Percentiles rank a stretch among this genome's conserved stretches.
These are phyloP conservation scores for Fusarium vanettenii DNA, from an alignment of 2,329 filamentous ascomycete species.

Conservation along the genomic window DNA sequence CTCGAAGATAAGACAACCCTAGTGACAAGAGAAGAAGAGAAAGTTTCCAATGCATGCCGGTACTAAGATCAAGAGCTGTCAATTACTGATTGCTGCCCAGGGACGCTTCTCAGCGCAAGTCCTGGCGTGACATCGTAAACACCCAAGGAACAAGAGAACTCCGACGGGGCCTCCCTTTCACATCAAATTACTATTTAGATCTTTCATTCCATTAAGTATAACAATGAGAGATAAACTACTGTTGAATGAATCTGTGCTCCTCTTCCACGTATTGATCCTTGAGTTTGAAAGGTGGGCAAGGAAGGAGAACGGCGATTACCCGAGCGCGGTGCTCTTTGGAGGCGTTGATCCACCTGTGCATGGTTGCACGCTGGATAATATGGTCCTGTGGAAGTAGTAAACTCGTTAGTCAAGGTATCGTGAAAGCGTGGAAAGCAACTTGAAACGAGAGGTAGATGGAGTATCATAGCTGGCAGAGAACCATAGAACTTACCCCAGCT, in stretches of 20 bases:
- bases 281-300: slow-evolving; percentile 2
- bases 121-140: neutral
- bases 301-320: slow-evolving; percentile 11
- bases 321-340: slow-evolving; percentile 7
- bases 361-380: slow-evolving; percentile 16
- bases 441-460: neutral
- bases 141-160: neutral
- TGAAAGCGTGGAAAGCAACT: neutral
- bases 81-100: too few relatives aligned
- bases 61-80: neutral
- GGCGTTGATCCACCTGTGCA: slow-evolving; percentile 18
- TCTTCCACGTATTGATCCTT: neutral
- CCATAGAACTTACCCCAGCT: slow-evolving; percentile 3
- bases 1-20: too few relatives aligned
- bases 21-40: neutral
- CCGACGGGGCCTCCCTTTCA: neutral
- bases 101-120: neutral
- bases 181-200: neutral
- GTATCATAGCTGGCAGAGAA: neutral
- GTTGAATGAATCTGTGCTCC: slow-evolving; percentile 1
- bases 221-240: neutral
- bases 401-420: neutral
- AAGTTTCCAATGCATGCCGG: neutral
- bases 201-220: neutral
- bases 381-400: neutral